Evolutionary conservation across 139 green algal species (phyloP), one percentile per base, ranked within the genome.

Genomic region (Picocystis salinarum): DNA sequence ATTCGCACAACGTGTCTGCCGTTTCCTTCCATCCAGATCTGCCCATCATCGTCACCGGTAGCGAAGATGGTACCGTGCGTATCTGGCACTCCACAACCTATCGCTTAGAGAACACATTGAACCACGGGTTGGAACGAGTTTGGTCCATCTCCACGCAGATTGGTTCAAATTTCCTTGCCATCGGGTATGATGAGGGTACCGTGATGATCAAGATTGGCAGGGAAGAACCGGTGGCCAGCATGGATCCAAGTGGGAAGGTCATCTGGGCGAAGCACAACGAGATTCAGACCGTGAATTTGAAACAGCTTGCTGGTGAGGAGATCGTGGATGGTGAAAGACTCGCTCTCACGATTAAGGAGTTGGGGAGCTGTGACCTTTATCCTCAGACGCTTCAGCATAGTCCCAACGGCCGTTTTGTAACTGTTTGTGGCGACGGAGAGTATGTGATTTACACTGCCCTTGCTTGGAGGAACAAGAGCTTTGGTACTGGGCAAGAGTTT

Each of bases 381-480:
- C 87, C 87, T 1, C 76, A 91, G 64, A 69, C 56, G 3, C 64
- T 53, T 34, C 23, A 67, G 50, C 88, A 97, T 74, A 91, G 82
- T 54, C 74, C 80, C 31, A 94, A 94, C 50, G 88, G 88, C n/a
- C 75, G 88, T 41, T 98, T 98, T 53, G 85, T 96, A 6, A 74
- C 80, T 3, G 83, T 92, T 13, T 88, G 81, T 44, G 88, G 88
- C 25, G 47, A 55, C 20, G 33, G 34, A n/a, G 85, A 96, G 67
- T 99, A 92, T 55, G 80, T 97, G 33, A 83, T 97, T 51, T 99
- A 99, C 75, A 99, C 88, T 1, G 88, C 88, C 0, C 68, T 99
- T 23, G 88, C 88, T 0, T 99, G 88, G 88, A 67, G 88, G n/a
- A 96, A 96, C 70, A 93, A 94, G 69, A 70, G 58, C 12, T 98